Evolutionary conservation across 2,329 filamentous ascomycete genomes (phyloP).

Genomic region (Leptodontidium sp.): DNA sequence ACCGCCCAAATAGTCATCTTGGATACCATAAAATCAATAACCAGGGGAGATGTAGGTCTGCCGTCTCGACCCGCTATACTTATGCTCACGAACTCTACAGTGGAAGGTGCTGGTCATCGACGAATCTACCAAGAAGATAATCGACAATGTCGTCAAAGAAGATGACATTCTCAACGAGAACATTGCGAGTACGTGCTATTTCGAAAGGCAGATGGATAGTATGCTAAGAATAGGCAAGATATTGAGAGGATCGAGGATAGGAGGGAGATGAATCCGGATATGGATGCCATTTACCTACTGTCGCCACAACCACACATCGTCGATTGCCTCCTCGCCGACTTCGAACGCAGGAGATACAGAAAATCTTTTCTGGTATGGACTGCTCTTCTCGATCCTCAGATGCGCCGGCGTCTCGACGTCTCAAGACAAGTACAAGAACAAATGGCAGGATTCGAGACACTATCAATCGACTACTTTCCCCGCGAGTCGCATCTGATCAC

Average conservation of each 20-base stretch:
- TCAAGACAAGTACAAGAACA: constrained; percentile 74
- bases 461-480: constrained; percentile 89
- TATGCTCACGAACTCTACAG: constrained; percentile 55
- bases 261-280: constrained; percentile 82
- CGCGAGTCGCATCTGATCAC: constrained; percentile 91
- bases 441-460: constrained; percentile 80
- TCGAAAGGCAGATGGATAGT: background rate
- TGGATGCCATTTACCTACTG: constrained; percentile 94
- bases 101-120: constrained; percentile 98
- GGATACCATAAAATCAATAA: constrained; percentile 78
- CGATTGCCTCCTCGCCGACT: constrained; percentile 92
- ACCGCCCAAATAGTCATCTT: constrained; percentile 66
- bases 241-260: constrained; percentile 93
- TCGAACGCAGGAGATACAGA: constrained; percentile 84
- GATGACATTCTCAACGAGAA: constrained; percentile 98
- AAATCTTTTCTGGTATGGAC: constrained; percentile 88
- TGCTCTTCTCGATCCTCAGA: constrained; percentile 71
- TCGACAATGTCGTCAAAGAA: constrained; percentile 91
- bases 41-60: constrained; percentile 76
- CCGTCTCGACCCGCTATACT: constrained; percentile 9
- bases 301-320: constrained; percentile 87
- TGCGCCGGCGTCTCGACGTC: constrained; percentile 78
- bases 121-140: constrained; percentile 80
- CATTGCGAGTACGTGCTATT: constrained; percentile 76
- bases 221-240: constrained; percentile 61